phyloP scores from a whole-genome alignment of 306 rosid genomes.

The Citrullus amarus region DNA sequence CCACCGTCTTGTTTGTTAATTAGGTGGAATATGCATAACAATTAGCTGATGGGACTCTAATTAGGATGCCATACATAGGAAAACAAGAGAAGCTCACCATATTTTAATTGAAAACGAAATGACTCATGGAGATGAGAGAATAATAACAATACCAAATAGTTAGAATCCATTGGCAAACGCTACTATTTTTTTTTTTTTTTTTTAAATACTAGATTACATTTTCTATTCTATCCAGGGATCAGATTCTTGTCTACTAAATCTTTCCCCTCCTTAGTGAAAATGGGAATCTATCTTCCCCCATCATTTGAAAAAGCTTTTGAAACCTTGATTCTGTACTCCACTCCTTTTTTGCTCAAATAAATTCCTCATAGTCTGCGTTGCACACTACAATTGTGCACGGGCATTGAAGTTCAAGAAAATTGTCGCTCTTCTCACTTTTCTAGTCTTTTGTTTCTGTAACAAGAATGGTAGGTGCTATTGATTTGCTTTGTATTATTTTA shows the following conservation, averaged over 20 bases:
- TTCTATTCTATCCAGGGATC: conserved; percentile 11
- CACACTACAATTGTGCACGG: neutral
- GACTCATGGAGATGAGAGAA: neutral
- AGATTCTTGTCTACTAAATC: conserved; percentile 14
- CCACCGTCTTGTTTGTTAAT: neutral
- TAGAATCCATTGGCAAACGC: neutral
- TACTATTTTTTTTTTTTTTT: neutral
- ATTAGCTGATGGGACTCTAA: neutral
- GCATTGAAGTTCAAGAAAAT: neutral
- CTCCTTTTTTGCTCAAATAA: neutral
- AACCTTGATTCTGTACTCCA: conserved; percentile 1
- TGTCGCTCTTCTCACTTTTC: neutral
- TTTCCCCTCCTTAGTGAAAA: conserved; percentile 19
- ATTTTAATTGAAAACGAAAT: neutral
- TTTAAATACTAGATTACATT: neutral
- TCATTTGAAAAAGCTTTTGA: conserved; percentile 4
- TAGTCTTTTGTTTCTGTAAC: neutral
- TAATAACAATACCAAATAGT: neutral
- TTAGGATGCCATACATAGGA: neutral
- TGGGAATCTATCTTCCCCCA: neutral
- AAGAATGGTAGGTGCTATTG: conserved; percentile 5
- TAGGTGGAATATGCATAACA: neutral
- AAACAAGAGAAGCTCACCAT: neutral
- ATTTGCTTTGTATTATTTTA: neutral
- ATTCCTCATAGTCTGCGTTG: neutral